Evolutionary conservation across 495 filamentous ascomycete species (phyloP).

Genomic region (Penicillium lagena): DNA sequence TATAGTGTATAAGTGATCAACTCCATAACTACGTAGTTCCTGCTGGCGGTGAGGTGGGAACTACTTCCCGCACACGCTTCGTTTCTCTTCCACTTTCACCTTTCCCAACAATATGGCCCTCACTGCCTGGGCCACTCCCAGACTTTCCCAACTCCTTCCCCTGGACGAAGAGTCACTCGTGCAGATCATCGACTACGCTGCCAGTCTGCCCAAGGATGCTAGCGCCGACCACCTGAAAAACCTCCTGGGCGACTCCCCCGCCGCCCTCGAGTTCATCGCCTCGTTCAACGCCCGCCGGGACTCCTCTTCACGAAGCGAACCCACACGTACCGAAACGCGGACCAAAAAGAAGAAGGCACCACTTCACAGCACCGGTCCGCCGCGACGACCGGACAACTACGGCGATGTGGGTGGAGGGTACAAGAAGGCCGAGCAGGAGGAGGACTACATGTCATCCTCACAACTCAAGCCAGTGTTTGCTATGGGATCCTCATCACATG

Average conservation of each 20-base stretch:
- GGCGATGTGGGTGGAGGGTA: slow-evolving; percentile 54
- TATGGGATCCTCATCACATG: slow-evolving; percentile 18
- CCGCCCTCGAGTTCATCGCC: slow-evolving; percentile 84
- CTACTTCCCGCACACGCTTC: too few species aligned
- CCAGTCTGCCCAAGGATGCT: slow-evolving; percentile 62
- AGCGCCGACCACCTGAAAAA: slow-evolving; percentile 81
- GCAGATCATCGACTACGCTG: slow-evolving; percentile 75
- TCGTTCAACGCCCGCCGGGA: slow-evolving; percentile 74
- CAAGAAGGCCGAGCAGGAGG: slow-evolving; percentile 49
- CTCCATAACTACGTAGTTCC: too few species aligned
- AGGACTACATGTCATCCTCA: slow-evolving; percentile 52
- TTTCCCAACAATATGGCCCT: slow-evolving; percentile 3
- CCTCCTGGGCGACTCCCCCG: slow-evolving; percentile 79
- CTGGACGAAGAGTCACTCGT: slow-evolving; percentile 76
- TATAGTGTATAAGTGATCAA: too few species aligned
- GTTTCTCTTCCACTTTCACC: too few species aligned
- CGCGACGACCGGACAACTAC: slow-evolving; percentile 52
- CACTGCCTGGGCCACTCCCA: slow-evolving; percentile 52
- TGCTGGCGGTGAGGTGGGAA: too few species aligned
- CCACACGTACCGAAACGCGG: slow-evolving; percentile 9
- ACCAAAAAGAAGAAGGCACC: slow-evolving; percentile 54
- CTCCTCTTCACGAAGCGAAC: slow-evolving; percentile 21
- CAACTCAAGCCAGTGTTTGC: slow-evolving; percentile 20
- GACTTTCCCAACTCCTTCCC: slow-evolving; percentile 70
- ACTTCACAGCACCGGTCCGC: slow-evolving; percentile 54